Evolutionary conservation across 768 basidiomycete genomes (phyloP), one percentile per base, ranked within the genome.

Genomic region (Phlebiopsis flavidoalba): DNA sequence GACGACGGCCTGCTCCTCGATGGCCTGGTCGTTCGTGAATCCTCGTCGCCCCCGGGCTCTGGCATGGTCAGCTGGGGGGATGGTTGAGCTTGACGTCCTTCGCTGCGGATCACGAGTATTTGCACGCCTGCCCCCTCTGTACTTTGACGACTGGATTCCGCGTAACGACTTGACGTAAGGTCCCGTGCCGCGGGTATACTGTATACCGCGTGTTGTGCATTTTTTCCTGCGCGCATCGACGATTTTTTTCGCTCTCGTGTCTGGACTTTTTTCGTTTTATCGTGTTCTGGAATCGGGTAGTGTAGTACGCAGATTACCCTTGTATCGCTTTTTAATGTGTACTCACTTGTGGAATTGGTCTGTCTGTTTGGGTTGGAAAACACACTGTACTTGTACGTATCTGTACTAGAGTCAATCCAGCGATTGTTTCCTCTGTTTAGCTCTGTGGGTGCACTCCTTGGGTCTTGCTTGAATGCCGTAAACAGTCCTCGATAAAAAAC

Each of bases 241-340:
- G 35, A 35, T 19, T 53, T 21, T 53, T 21, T 36, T 36, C 33
- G 33, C 35, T 33, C 11, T 53, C 33, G 53, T 53, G 36, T 51
- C 53, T 19, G 53, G 10, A 12, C 53, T 21, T 36, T 19, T 14
- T 33, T 36, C 33, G 37, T n/a, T 37, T 12, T 33, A 31, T 19
- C 36, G 26, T 31, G 26, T 31, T 31, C 6, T 6, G 26, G 26
- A 31, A 31, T 31, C 26, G 26, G 26, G 40, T 43, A 43, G 40
- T 43, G 40, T 43, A 43, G 40, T 43, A 17, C 40, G 54, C 36
- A 43, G 36, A 55, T n/a, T 55, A 45, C 54, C 54, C 52, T 53
- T 55, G 54, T 55, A 55, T 53, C 52, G 35, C 54, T 26, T 22
- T n/a, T 22, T 55, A 45, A 45, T 55, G 19, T 55, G 54, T 55